These are phyloP conservation scores for Colletotrichum viniferum DNA, from an alignment of 2,329 filamentous ascomycete species.

Conservation along the genomic window DNA sequence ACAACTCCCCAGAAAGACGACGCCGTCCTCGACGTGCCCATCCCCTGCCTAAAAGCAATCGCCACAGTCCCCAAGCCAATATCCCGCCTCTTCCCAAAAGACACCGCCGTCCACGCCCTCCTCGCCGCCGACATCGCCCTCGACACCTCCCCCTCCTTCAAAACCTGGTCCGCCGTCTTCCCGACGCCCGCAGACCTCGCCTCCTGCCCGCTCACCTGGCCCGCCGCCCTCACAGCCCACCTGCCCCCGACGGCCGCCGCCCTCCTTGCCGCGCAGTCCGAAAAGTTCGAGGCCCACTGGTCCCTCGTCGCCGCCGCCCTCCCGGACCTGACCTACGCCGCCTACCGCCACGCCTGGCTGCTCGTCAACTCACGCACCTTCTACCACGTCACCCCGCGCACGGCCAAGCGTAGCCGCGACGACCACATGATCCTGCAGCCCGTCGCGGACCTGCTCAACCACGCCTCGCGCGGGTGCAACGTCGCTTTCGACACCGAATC, in stretches of 20 bases:
- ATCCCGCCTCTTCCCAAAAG: slow-evolving; percentile 52
- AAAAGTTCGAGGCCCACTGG: slow-evolving; percentile 47
- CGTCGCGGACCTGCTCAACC: slow-evolving; percentile 75
- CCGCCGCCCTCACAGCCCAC: slow-evolving; percentile 44
- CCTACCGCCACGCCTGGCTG: slow-evolving; percentile 62
- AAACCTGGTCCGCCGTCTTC: slow-evolving; percentile 70
- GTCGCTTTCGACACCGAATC: slow-evolving; percentile 53
- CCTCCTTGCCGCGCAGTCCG: slow-evolving; percentile 58
- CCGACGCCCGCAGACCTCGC: slow-evolving; percentile 66
- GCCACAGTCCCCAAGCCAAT: slow-evolving; percentile 62
- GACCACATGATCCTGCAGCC: slow-evolving; percentile 74
- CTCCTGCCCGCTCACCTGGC: slow-evolving; percentile 55
- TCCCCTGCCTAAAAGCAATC: slow-evolving; percentile 66
- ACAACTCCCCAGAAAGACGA: slow-evolving; percentile 43
- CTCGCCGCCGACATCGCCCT: slow-evolving; percentile 72
- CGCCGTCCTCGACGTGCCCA: slow-evolving; percentile 68
- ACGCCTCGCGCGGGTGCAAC: slow-evolving; percentile 52
- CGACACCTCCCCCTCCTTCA: slow-evolving; percentile 50
- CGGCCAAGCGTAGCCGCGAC: slow-evolving; percentile 45
- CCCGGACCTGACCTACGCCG: slow-evolving; percentile 35
- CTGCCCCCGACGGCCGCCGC: slow-evolving; percentile 48
- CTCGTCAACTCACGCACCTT: slow-evolving; percentile 68
- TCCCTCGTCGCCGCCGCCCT: slow-evolving; percentile 33
- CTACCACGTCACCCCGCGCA: slow-evolving; percentile 55
- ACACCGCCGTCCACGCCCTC: slow-evolving; percentile 70